These are phyloP conservation scores for Ramalina intermedia DNA, from an alignment of 495 filamentous ascomycete species.

Conservation along the genomic window DNA sequence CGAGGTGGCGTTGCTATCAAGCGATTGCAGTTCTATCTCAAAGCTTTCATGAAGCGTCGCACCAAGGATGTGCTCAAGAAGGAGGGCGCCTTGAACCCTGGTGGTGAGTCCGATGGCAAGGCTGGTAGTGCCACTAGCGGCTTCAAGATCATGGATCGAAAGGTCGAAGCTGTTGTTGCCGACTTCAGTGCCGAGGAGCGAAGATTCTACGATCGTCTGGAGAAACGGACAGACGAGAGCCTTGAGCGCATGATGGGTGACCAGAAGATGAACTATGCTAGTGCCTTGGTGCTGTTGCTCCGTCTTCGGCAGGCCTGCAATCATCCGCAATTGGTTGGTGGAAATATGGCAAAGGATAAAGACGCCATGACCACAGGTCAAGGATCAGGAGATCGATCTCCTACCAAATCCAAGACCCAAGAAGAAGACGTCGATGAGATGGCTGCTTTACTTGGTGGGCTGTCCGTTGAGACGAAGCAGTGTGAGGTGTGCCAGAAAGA, in stretches of 20 bases:
- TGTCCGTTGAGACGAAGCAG: slow-evolving; percentile 66
- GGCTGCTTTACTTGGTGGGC: slow-evolving; percentile 68
- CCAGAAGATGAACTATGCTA: slow-evolving; percentile 58
- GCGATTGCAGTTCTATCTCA: slow-evolving; percentile 67
- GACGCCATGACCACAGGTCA: slow-evolving; percentile 61
- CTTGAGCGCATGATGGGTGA: slow-evolving; percentile 77
- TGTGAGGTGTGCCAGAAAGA: slow-evolving; percentile 80
- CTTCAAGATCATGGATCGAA: slow-evolving; percentile 78
- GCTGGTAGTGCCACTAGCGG: slow-evolving; percentile 36
- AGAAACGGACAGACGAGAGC: slow-evolving; percentile 68
- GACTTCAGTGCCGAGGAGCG: slow-evolving; percentile 69
- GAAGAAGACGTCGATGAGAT: slow-evolving; percentile 63
- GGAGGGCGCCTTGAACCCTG: slow-evolving; percentile 59
- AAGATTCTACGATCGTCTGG: slow-evolving; percentile 72
- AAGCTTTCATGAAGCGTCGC: slow-evolving; percentile 88
- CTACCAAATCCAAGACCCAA: slow-evolving; percentile 28
- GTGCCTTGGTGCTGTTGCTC: slow-evolving; percentile 75
- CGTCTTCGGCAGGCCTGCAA: slow-evolving; percentile 88
- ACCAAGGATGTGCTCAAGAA: slow-evolving; percentile 89
- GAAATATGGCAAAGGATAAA: slow-evolving; percentile 71
- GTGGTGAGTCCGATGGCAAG: slow-evolving; percentile 35
- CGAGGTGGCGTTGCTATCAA: slow-evolving; percentile 79
- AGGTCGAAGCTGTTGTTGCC: slow-evolving; percentile 64
- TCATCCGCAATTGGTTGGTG: slow-evolving; percentile 73
- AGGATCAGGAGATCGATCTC: slow-evolving; percentile 26